A percentile compares a stretch with the other conserved stretches of the same genome.
Evolutionary conservation across 2,329 filamentous ascomycete species (phyloP).

Genomic region (Pestalotiopsis sp.): DNA sequence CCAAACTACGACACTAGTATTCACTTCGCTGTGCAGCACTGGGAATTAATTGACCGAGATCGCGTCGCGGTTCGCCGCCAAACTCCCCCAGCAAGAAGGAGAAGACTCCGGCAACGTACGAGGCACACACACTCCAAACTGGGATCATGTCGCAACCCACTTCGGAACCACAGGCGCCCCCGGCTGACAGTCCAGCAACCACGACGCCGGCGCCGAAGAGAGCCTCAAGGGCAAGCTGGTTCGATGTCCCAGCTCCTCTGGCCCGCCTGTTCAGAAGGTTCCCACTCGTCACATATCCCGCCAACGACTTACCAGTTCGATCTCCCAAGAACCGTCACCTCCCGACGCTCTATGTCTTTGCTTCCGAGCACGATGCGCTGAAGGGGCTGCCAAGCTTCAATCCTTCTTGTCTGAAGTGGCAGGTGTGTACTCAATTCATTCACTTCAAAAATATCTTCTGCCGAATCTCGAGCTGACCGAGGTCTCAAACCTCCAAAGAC

Average conservation of each 20-base stretch:
- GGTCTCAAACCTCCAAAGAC: conserved; percentile 53
- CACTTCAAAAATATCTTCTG: background rate
- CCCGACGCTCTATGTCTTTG: conserved; percentile 77
- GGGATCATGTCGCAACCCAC: background rate
- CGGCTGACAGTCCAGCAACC: background rate
- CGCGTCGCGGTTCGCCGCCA: background rate
- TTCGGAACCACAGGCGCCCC: background rate
- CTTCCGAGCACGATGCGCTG: conserved; percentile 62
- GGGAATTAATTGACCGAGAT: background rate
- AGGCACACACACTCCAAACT: background rate
- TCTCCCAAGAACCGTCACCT: conserved; percentile 43
- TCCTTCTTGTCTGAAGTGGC: conserved; percentile 93
- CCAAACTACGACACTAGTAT: background rate
- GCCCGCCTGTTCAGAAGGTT: conserved; percentile 84
- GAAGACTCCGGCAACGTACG: background rate
- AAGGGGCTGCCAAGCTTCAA: conserved; percentile 78
- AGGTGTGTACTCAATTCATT: conserved; percentile 59
- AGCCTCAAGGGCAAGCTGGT: conserved; percentile 38
- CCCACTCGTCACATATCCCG: conserved; percentile 74
- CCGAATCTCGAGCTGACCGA: background rate
- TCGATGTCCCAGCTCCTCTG: conserved; percentile 72
- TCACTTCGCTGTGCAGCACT: background rate
- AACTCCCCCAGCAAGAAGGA: background rate
- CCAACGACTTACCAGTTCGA: conserved; percentile 68
- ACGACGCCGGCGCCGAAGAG: conserved; percentile 19